These are phyloP conservation scores for Aspergillus novofumigatus DNA, from an alignment of 2,329 filamentous ascomycete genomes.

Conservation along the genomic window DNA sequence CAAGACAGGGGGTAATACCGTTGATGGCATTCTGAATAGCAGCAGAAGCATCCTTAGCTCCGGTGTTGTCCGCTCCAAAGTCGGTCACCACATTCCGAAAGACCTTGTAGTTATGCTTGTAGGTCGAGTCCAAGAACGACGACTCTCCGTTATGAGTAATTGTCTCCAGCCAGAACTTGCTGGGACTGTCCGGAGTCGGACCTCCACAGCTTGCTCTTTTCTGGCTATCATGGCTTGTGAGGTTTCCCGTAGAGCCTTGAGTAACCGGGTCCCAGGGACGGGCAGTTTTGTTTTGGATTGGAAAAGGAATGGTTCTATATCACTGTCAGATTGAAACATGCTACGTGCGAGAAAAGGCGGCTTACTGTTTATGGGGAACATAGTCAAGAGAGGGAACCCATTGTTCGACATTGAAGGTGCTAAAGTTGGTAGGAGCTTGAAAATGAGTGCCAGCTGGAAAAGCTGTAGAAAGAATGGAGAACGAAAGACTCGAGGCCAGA, in stretches of 20 bases:
- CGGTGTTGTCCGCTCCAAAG: slow-evolving; percentile 33
- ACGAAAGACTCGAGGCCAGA: too few species aligned
- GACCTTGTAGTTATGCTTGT: slow-evolving; percentile 29
- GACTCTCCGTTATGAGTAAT: slow-evolving; percentile 27
- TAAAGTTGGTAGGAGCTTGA: too few species aligned
- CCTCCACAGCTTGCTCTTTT: background rate
- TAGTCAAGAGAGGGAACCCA: background rate
- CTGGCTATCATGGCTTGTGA: background rate
- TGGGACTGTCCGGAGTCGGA: slow-evolving; percentile 1
- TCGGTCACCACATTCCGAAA: slow-evolving; percentile 35
- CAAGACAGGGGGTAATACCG: slow-evolving; percentile 11
- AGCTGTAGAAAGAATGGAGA: too few species aligned
- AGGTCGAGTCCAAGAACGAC: slow-evolving; percentile 19
- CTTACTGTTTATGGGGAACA: background rate
- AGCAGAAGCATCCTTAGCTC: slow-evolving; percentile 22
- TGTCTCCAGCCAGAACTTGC: slow-evolving; percentile 25
- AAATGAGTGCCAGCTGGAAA: too few species aligned
- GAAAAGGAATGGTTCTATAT: slow-evolving; percentile 17
- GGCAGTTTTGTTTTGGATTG: slow-evolving; percentile 13
- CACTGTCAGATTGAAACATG: background rate
- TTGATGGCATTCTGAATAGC: slow-evolving; percentile 29
- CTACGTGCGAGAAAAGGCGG: background rate
- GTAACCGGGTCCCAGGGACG: slow-evolving; percentile 14
- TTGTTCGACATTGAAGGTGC: too few species aligned
- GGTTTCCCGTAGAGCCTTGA: slow-evolving; percentile 5